Base-by-base conservation (phyloP, 768 basidiomycete genomes). In the Thelephora aurantiotincta region DNA sequence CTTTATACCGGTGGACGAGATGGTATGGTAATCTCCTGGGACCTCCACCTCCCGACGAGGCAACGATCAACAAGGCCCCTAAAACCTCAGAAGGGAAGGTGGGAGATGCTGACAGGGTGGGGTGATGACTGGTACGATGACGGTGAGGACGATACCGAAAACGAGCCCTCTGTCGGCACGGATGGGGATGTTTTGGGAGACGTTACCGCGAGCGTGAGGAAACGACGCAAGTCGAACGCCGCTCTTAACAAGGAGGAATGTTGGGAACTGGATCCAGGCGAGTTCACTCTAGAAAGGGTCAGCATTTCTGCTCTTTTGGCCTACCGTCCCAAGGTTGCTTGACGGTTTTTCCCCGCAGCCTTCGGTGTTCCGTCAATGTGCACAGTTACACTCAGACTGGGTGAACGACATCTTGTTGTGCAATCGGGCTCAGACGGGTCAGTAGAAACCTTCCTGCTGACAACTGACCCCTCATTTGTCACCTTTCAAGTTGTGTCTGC, bases 301-400 rank as follows among this genome's bases (percentile, higher is more conserved):
- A 52, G 76, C 65, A 22, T 37, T 14, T 6, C 26, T 19, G 6
- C 36, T 41, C 46, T 38, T 42, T 6, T 43, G 13, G 45, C 41
- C 23, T 38, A 33, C 38, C 5, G 23, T 33, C 20, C 44, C n/a
- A 18, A 20, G 4, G 48, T 30, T 22, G n/a, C 36, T 43, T 20
- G 5, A 11, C 22, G 38, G n/a, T n/a, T n/a, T n/a, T n/a, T 5
- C 46, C 18, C 46, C 50, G 3, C 46, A 79, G 75, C 62, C 64
- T 20, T 72, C 78, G 22, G 68, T 72, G 18, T 97, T 96, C 60
- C 75, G 94, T 26, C 93, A 97, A 61, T 83, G 80, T 49, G 80
- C 82, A 7, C 92, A 97, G 59, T 74, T 78, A 5, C 92, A 97
- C 60, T 81, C 80, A 1, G 93, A 97, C 64, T 99, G 94, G 94